Percentiles rank a stretch among this genome's conserved stretches.
Evolutionary conservation across 768 basidiomycete species (phyloP).

Genomic region (Trametes coccinea): DNA sequence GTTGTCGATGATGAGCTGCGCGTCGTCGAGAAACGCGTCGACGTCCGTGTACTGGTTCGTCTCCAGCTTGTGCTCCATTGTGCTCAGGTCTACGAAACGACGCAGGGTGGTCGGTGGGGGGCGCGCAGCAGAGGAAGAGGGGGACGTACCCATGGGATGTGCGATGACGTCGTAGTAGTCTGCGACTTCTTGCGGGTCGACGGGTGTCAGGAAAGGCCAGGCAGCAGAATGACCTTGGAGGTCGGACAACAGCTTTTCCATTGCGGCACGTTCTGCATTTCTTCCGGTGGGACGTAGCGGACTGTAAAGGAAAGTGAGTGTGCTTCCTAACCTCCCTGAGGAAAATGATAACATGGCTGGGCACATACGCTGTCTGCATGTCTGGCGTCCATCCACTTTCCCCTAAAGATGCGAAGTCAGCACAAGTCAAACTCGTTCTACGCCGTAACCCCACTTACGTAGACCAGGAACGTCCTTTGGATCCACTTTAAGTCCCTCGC

Average conservation of each 20-base stretch:
- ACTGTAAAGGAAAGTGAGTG: slow-evolving; percentile 25
- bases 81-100: slow-evolving; percentile 64
- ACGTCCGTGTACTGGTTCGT: slow-evolving; percentile 79
- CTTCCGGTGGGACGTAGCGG: slow-evolving; percentile 47
- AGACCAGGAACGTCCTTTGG: slow-evolving; percentile 87
- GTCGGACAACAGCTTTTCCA: slow-evolving; percentile 79
- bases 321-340: not conserved
- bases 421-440: slow-evolving; percentile 4
- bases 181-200: slow-evolving; percentile 72
- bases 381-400: slow-evolving; percentile 93
- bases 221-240: slow-evolving; percentile 74
- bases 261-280: slow-evolving; percentile 60
- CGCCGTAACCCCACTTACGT: slow-evolving; percentile 30
- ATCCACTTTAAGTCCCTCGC: slow-evolving; percentile 55
- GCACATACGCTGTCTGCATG: slow-evolving; percentile 69
- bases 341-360: not conserved
- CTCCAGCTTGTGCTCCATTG: slow-evolving; percentile 90
- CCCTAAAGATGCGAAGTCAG: slow-evolving; percentile 43
- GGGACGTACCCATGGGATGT: slow-evolving; percentile 83
- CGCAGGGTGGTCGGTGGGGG: not conserved
- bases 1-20: slow-evolving; percentile 85
- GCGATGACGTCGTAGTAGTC: slow-evolving; percentile 92
- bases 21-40: slow-evolving; percentile 75
- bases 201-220: slow-evolving; percentile 88
- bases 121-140: not conserved